A percentile compares a stretch with the other conserved stretches of the same genome.
Evolutionary conservation across 1,284 basidiomycete genomes (phyloP).

Genomic region (Ustilago cynodontis): DNA sequence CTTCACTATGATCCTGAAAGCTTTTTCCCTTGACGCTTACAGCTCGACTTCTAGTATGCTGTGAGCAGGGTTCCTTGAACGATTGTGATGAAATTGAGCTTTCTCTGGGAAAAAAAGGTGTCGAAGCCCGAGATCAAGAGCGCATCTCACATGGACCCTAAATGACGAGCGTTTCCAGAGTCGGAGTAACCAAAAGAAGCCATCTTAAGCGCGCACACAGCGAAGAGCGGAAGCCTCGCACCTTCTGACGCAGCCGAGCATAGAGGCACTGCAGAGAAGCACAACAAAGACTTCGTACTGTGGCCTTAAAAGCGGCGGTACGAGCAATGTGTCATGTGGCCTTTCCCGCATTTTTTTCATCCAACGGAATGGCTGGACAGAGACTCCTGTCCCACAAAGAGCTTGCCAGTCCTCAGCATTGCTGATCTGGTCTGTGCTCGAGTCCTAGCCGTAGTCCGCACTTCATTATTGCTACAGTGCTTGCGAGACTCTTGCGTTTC

Average conservation of each 20-base stretch:
- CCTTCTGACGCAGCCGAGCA: background rate
- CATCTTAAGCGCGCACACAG: conserved; percentile 3
- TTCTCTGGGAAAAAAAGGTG: background rate
- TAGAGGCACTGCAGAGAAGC: background rate
- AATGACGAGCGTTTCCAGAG: conserved; percentile 2
- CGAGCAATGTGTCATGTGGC: conserved; percentile 9
- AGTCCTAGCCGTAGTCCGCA: background rate
- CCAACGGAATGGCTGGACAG: background rate
- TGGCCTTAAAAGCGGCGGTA: background rate
- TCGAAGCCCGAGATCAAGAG: background rate
- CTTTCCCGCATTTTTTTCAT: conserved; percentile 2
- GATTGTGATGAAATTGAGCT: background rate
- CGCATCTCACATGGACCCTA: background rate
- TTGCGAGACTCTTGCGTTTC: conserved; percentile 1
- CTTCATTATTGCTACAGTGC: background rate
- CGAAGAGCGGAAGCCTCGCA: conserved; percentile 1
- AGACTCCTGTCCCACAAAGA: background rate
- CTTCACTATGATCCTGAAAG: background rate
- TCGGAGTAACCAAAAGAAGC: conserved; percentile 1
- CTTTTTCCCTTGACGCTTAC: background rate
- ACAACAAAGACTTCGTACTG: background rate
- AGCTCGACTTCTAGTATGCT: background rate
- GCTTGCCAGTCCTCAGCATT: background rate
- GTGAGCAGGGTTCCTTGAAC: background rate
- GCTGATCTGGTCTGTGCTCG: conserved; percentile 3